These are phyloP conservation scores for Beta lomatogona DNA, from an alignment of 179 eudicot species.

Conservation along the genomic window DNA sequence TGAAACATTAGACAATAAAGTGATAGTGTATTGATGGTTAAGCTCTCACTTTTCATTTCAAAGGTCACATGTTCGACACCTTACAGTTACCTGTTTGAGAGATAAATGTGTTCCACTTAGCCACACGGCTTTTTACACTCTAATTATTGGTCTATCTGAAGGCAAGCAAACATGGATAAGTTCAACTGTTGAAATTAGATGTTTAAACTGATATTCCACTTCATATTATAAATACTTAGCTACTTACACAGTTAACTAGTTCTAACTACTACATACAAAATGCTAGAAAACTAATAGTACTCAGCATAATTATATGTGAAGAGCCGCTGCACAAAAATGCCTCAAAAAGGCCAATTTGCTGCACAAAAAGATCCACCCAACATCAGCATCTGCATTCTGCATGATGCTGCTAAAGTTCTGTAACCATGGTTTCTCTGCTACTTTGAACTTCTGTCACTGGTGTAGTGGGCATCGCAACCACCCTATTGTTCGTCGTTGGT, in stretches of 20 bases:
- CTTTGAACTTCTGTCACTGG: background rate
- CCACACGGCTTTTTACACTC: no score
- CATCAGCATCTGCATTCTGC: background rate
- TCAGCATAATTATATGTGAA: background rate
- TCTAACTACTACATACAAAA: background rate
- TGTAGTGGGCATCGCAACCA: background rate
- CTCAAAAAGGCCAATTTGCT: background rate
- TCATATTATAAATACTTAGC: background rate
- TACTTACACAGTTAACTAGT: background rate
- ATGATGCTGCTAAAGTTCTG: background rate
- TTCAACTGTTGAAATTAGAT: no score
- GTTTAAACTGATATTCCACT: background rate
- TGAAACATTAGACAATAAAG: no score
- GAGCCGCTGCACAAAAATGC: constrained; percentile 3
- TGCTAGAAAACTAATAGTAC: constrained; percentile 5
- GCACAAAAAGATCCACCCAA: background rate
- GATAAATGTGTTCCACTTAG: no score
- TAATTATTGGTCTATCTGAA: no score
- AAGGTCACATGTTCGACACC: no score
- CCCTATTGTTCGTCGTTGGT: no score
- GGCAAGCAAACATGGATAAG: no score
- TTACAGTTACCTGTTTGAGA: no score
- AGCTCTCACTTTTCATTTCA: no score
- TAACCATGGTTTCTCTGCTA: background rate
- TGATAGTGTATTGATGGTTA: no score